Evolutionary conservation across 1,284 basidiomycete genomes (phyloP), one percentile per base, ranked within the genome.

Genomic region (Sphaerobolus stellatus): DNA sequence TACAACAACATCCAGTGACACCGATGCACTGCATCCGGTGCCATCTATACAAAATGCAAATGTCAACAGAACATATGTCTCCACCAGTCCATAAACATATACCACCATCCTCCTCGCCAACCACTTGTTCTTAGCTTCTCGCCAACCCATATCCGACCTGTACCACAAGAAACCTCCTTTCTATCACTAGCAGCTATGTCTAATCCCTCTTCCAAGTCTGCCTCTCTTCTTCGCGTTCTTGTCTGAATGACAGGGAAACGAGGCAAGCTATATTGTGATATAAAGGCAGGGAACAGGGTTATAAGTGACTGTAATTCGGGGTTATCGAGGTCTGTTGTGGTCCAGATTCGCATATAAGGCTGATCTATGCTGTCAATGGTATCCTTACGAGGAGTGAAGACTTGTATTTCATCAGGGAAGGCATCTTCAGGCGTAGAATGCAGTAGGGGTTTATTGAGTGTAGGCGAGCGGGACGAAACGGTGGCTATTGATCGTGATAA

Each of bases 51-150:
- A n/a, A n/a, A n/a, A n/a, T n/a, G n/a, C n/a, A n/a, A n/a, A n/a
- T n/a, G n/a, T n/a, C 57, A 62, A 69, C 86, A 88, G 69, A 89
- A 88, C 36, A 83, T 59, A 68, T 76, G 79, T 65, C 79, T 80
- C 77, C 83, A 85, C 88, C 88, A 90, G 30, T 81, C 66, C 61
- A 82, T 71, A 64, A 90, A 82, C 59, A 83, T 75, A 41, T 78
- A 78, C 87, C 87, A 90, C 85, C 84, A 89, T 52, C 80, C 76
- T 18, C 88, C 87, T 63, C 79, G 74, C 82, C 83, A 89, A 25
- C 80, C 82, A 34, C 78, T 76, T 28, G 70, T 70, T 31, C 88
- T 82, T 50, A 71, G 67, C 62, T 75, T 80, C 31, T 75, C 63
- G 52, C 85, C 81, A 31, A 88, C 67, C 81, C 83, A 86, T 77